phyloP scores from a whole-genome alignment of 1,284 basidiomycete genomes.

The Phellopilus nigrolimitatus region DNA sequence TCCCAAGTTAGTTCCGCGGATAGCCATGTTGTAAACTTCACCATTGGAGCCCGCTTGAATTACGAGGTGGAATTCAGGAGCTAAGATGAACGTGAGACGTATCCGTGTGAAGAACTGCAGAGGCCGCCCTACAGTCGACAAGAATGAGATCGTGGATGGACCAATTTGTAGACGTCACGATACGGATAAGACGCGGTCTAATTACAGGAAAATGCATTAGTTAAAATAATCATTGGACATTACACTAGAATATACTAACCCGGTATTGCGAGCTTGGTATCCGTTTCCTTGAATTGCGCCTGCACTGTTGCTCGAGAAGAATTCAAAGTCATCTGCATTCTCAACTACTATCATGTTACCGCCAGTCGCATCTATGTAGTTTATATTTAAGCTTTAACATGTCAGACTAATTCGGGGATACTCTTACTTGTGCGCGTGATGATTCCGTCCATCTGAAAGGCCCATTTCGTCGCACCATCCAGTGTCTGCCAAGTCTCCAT shows the following conservation, averaged over 20 bases:
- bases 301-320: constrained; percentile 33
- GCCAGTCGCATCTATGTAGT: constrained; percentile 26
- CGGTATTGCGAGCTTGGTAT: constrained; percentile 32
- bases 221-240: not conserved
- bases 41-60: constrained; percentile 31
- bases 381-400: not conserved
- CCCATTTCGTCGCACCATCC: constrained; percentile 25
- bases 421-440: constrained; percentile 24
- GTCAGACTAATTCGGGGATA: not conserved
- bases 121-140: constrained; percentile 28
- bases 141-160: constrained; percentile 35
- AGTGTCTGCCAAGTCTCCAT: constrained; percentile 26
- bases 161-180: constrained; percentile 31
- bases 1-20: constrained; percentile 33
- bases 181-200: constrained; percentile 32
- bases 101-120: not conserved
- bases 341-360: constrained; percentile 33
- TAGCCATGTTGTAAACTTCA: constrained; percentile 35
- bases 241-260: constrained; percentile 17
- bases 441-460: constrained; percentile 27
- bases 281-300: constrained; percentile 34
- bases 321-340: constrained; percentile 35
- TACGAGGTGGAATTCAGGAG: constrained; percentile 36
- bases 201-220: not conserved
- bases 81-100: constrained; percentile 16